Evolutionary conservation across 495 filamentous ascomycete species (phyloP), one percentile per base, ranked within the genome.

Genomic region (Xylaria telfairii): DNA sequence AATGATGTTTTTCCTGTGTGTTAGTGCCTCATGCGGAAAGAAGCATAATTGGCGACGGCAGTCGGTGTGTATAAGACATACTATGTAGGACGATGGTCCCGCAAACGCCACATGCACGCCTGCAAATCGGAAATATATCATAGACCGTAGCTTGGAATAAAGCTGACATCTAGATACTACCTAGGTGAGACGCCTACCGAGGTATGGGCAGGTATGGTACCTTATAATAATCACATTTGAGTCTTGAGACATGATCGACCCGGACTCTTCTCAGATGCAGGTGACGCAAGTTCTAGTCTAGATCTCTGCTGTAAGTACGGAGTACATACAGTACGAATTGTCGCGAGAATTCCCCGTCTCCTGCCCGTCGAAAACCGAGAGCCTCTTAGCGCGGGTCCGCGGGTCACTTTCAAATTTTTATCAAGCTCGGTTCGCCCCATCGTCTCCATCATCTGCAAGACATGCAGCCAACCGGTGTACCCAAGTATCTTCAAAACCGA

Each of bases 241-340:
- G 32, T 39, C 59, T n/a, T 28, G 59, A 62, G 34, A 24, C 30
- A 65, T 19, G 26, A 49, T 65, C 62, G 62, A 42, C 6, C 62
- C 62, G 42, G 42, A 13, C 64, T 46, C 3, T 53, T 66, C 15
- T 65, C 21, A 37, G 46, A 41, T 46, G 62, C 62, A 34, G 62
- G 62, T 49, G 62, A 65, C 62, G 62, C 62, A 65, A 65, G 44
- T 65, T 65, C 62, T 65, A 49, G 42, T 65, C 62, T 65, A 49
- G 42, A 32, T 65, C 10, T 51, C 3, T 63, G n/a, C n/a, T n/a
- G n/a, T n/a, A n/a, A n/a, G n/a, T n/a, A n/a, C n/a, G n/a, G n/a
- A n/a, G n/a, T n/a, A n/a, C n/a, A n/a, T n/a, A 42, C 60, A 57
- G 39, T 46, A 64, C 15, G 41, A 10, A 46, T 47, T 64, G n/a